Evolutionary conservation across 2,329 filamentous ascomycete genomes (phyloP).

Genomic region (Neonectria neomacrospora): DNA sequence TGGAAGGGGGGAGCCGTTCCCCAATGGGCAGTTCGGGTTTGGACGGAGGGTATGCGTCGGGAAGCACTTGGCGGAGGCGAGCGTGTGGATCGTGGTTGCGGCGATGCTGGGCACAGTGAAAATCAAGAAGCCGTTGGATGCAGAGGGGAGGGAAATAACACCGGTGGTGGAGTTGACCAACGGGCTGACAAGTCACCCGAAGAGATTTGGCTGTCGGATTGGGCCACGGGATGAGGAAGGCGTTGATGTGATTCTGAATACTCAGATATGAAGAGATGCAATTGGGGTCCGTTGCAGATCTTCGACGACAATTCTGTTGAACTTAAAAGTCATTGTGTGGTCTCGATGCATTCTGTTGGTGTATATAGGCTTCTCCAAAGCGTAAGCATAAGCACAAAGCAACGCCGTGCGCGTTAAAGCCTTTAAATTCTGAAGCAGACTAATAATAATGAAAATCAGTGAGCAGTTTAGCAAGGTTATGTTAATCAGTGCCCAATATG

Average conservation of each 20-base stretch:
- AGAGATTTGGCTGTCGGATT: conserved; percentile 41
- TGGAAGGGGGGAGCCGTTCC: conserved; percentile 57
- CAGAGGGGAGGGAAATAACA: conserved; percentile 49
- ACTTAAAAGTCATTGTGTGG: too few relatives aligned
- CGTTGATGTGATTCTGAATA: conserved; percentile 19
- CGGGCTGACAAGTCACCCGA: conserved; percentile 44
- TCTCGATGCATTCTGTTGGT: too few relatives aligned
- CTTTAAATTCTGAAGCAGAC: too few relatives aligned
- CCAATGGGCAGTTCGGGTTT: conserved; percentile 62
- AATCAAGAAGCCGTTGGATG: conserved; percentile 47
- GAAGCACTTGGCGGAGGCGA: conserved; percentile 59
- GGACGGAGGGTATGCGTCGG: conserved; percentile 63
- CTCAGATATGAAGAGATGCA: conserved; percentile 4
- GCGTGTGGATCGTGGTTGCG: conserved; percentile 55
- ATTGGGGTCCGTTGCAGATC: background rate
- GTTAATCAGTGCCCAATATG: too few relatives aligned
- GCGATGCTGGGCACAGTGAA: conserved; percentile 53
- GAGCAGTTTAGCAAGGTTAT: too few relatives aligned
- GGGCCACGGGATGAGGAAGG: conserved; percentile 38
- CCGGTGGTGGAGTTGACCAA: conserved; percentile 43
- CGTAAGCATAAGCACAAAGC: too few relatives aligned
- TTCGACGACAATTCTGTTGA: background rate
- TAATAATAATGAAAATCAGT: too few relatives aligned
- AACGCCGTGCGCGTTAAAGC: too few relatives aligned
- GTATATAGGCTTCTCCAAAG: too few relatives aligned